A percentile compares a stretch with the other conserved stretches of the same genome.
Evolutionary conservation across 1,284 basidiomycete genomes (phyloP).

Genomic region (Cutaneotrichosporon sp.): DNA sequence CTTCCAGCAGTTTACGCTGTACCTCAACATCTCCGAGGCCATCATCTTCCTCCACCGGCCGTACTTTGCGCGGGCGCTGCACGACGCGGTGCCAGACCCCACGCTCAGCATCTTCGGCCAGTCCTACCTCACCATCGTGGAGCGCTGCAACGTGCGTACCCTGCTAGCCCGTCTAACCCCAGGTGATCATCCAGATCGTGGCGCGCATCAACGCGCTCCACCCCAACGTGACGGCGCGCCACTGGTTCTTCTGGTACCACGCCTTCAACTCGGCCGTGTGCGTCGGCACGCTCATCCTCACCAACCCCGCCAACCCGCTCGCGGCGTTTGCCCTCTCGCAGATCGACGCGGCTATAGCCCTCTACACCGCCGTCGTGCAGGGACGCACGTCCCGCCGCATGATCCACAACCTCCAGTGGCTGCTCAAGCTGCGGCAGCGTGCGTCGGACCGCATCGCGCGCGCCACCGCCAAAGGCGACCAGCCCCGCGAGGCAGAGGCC

Average conservation of each 20-base stretch:
- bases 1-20: conserved; percentile 31
- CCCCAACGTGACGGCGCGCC: conserved; percentile 31
- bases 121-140: conserved; percentile 32
- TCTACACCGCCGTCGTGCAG: conserved; percentile 24
- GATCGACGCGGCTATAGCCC: conserved; percentile 25
- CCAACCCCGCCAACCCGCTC: conserved; percentile 17
- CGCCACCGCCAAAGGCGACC: neutral
- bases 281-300: conserved; percentile 24
- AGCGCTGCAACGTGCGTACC: conserved; percentile 31
- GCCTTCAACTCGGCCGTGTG: conserved; percentile 36
- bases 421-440: conserved; percentile 24
- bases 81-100: conserved; percentile 26
- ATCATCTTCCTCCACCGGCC: conserved; percentile 35
- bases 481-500: neutral
- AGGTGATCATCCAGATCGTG: conserved; percentile 35
- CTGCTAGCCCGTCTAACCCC: neutral
- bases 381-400: conserved; percentile 17
- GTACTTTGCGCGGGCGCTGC: conserved; percentile 33
- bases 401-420: conserved; percentile 30
- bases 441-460: conserved; percentile 7
- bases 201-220: conserved; percentile 25
- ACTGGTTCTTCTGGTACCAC: conserved; percentile 39
- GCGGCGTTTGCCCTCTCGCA: conserved; percentile 16
- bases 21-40: conserved; percentile 32
- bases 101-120: conserved; percentile 23